Conservation (phyloP, 768 basidiomycete species). For the Boletus vermiculosoides region DNA sequence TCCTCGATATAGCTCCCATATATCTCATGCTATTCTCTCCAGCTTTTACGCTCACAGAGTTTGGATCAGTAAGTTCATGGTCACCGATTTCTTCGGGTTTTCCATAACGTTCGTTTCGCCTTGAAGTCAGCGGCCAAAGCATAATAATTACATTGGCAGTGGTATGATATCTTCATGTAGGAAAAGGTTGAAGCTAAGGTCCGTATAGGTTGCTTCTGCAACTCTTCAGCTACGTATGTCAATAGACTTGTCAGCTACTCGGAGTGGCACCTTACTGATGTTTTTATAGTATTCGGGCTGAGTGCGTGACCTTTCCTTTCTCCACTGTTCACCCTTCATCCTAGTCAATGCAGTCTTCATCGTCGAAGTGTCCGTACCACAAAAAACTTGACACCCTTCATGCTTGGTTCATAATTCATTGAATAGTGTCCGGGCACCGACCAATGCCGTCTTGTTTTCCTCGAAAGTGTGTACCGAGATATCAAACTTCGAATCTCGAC, state of each 20-base stretch:
- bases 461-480: neutral
- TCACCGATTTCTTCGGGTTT: too few relatives aligned
- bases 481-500: neutral
- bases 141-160: constrained; percentile 10
- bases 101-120: neutral
- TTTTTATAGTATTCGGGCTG: constrained; percentile 8
- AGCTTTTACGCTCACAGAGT: constrained; percentile 25
- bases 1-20: neutral
- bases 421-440: constrained; percentile 6
- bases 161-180: constrained; percentile 4
- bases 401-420: neutral
- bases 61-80: constrained; percentile 21
- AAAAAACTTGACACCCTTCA: too few relatives aligned
- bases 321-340: neutral
- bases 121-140: constrained; percentile 15
- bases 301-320: neutral
- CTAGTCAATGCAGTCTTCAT: neutral
- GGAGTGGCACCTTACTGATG: neutral
- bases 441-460: neutral
- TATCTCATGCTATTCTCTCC: neutral
- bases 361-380: constrained; percentile 2
- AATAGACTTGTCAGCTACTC: neutral
- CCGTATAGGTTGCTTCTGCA: neutral
- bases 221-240: constrained; percentile 12
- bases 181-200: neutral